A percentile compares a stretch with the other conserved stretches of the same genome.
phyloP scores from a whole-genome alignment of 345 rosid species.

The Camelina hispida region DNA sequence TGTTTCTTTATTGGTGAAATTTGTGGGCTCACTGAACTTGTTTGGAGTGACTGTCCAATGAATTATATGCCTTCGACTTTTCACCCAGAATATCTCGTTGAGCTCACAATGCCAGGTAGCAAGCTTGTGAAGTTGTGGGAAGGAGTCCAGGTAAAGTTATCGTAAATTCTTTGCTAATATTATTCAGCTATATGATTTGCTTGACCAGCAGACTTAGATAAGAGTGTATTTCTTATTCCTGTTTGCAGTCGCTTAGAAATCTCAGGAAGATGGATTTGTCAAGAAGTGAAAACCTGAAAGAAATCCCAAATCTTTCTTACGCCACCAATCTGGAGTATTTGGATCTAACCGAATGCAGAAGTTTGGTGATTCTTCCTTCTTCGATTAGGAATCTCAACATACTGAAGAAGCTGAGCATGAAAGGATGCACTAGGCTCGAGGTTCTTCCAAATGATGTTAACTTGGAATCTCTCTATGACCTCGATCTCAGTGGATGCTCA shows the following conservation, averaged over 20 bases:
- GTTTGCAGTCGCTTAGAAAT: conserved; percentile 11
- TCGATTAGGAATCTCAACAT: not conserved
- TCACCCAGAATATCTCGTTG: not conserved
- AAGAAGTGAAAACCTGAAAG: conserved; percentile 1
- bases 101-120: not conserved
- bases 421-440: not conserved
- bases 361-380: not conserved
- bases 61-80: conserved; percentile 3
- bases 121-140: conserved; percentile 30
- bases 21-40: not conserved
- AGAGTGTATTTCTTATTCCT: not conserved
- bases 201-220: too few species aligned
- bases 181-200: too few species aligned
- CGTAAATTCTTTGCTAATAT: too few species aligned
- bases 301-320: conserved; percentile 26
- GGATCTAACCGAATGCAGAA: not conserved
- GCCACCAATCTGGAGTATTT: conserved; percentile 4
- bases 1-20: conserved; percentile 11
- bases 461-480: not conserved
- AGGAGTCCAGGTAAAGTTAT: not conserved
- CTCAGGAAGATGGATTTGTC: not conserved
- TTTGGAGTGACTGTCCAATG: not conserved
- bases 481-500: not conserved
- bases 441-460: conserved; percentile 14
- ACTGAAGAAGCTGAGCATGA: not conserved